Conservation (phyloP, 169 alveolate species). For the Eimeria sp. region DNA sequence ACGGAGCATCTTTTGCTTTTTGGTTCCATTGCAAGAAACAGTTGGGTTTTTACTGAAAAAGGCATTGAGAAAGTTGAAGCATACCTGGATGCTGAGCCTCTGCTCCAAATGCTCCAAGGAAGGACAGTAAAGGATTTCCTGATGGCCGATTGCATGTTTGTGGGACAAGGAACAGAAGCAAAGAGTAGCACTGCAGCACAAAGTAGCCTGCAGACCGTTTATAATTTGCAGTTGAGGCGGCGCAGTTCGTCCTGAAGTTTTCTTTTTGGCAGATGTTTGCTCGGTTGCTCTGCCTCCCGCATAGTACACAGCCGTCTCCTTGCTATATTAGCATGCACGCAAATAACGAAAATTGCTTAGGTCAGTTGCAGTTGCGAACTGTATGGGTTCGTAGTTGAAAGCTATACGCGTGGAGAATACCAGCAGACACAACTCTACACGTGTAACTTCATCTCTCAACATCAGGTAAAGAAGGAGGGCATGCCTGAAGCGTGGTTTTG, state of each 20-base stretch:
- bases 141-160: slow-evolving; percentile 29
- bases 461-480: not conserved
- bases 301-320: not conserved
- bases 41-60: slow-evolving; percentile 14
- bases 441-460: not conserved
- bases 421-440: not conserved
- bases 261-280: not conserved
- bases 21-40: slow-evolving; percentile 52
- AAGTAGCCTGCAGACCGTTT: not conserved
- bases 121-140: slow-evolving; percentile 27
- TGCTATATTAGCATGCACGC: not conserved
- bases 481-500: not conserved
- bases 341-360: not conserved
- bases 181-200: not conserved
- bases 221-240: slow-evolving; percentile 3
- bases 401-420: not conserved
- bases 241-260: not conserved
- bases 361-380: not conserved
- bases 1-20: slow-evolving; percentile 27
- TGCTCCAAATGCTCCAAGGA: slow-evolving; percentile 74
- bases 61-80: slow-evolving; percentile 39
- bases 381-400: not conserved
- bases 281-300: not conserved
- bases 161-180: not conserved
- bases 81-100: slow-evolving; percentile 28